A percentile compares a stretch with the other conserved stretches of the same genome.
These are phyloP conservation scores for Lichtheimia hyalospora DNA, from an alignment of 371 early-diverging fungal genomes.

Conservation along the genomic window DNA sequence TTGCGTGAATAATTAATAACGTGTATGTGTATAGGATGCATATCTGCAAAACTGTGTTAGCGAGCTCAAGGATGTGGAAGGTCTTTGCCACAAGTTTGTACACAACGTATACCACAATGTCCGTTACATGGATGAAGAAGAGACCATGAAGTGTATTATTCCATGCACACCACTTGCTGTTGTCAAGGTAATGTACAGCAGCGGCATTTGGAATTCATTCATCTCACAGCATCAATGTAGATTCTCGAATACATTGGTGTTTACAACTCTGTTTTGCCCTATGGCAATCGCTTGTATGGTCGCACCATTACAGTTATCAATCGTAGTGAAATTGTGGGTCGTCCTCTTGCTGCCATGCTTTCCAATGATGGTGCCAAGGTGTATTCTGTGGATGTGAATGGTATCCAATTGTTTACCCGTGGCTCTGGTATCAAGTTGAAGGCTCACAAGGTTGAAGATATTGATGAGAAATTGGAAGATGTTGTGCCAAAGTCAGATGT, in stretches of 20 bases:
- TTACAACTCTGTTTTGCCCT: constrained; percentile 86
- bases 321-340: constrained; percentile 95
- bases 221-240: constrained; percentile 23
- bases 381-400: constrained; percentile 90
- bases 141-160: constrained; percentile 90
- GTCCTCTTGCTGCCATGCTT: constrained; percentile 95
- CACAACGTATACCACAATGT: constrained; percentile 96
- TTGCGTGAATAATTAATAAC: not conserved
- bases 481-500: constrained; percentile 86
- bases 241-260: constrained; percentile 91
- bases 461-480: constrained; percentile 70
- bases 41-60: constrained; percentile 91
- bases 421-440: constrained; percentile 75
- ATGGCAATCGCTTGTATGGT: constrained; percentile 95
- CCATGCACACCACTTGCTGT: constrained; percentile 96
- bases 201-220: too few species aligned
- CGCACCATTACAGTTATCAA: constrained; percentile 91
- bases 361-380: constrained; percentile 98
- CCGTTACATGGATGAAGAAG: constrained; percentile 80
- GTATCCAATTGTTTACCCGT: constrained; percentile 86
- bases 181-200: constrained; percentile 69
- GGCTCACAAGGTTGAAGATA: constrained; percentile 82
- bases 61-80: constrained; percentile 93
- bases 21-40: constrained; percentile 69
- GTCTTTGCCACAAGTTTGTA: constrained; percentile 90